These are phyloP conservation scores for Cryphonectria parasitica DNA, from an alignment of 2,329 filamentous ascomycete genomes.

Conservation along the genomic window DNA sequence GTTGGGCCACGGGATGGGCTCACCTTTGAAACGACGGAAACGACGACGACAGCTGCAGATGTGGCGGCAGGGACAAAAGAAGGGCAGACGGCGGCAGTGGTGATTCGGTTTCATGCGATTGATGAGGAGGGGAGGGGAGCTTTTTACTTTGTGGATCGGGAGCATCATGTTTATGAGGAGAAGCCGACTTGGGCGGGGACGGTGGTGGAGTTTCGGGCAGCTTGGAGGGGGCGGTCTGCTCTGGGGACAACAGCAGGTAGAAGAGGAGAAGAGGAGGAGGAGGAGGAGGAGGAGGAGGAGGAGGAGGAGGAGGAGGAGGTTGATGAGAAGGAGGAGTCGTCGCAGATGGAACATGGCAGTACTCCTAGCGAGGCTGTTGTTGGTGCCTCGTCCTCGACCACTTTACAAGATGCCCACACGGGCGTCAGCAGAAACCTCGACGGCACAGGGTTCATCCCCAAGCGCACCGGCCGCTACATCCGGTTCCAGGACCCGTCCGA, in stretches of 20 bases:
- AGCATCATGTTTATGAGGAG: background rate
- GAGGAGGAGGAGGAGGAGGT: too few species aligned
- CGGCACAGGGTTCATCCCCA: slow-evolving; percentile 1
- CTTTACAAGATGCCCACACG: slow-evolving; percentile 1
- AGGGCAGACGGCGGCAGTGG: background rate
- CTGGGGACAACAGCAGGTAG: background rate
- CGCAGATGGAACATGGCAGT: too few species aligned
- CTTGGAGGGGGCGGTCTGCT: background rate
- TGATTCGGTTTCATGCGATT: background rate
- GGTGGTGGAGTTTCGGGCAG: background rate
- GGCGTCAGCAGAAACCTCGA: slow-evolving; percentile 1
- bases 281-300: too few species aligned
- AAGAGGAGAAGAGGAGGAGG: too few species aligned
- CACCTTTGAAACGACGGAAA: background rate
- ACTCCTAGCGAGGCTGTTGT: too few species aligned
- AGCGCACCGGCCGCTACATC: background rate
- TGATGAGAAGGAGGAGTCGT: too few species aligned
- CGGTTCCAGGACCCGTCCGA: background rate
- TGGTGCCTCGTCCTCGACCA: too few species aligned
- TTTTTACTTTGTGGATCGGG: background rate
- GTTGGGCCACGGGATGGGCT: background rate
- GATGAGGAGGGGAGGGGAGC: background rate
- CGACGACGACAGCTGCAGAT: background rate
- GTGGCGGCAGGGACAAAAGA: background rate
- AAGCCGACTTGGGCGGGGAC: background rate